Conservation (phyloP, 2,329 filamentous ascomycete species). For the Nectriaceae sp. region DNA sequence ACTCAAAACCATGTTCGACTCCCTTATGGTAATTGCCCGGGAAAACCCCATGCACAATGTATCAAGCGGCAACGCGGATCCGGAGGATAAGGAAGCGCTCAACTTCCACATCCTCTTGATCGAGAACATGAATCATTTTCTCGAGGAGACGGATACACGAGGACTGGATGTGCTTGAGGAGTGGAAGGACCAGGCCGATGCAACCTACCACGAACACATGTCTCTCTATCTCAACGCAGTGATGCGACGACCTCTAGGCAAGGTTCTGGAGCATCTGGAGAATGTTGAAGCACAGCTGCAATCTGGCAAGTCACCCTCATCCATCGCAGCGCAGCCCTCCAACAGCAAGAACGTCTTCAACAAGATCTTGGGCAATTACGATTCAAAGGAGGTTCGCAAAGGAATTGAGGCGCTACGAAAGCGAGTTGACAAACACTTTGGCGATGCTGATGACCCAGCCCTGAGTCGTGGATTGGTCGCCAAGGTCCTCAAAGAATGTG, state of each 20-base stretch:
- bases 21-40: slow-evolving; percentile 87
- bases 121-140: slow-evolving; percentile 98
- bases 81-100: slow-evolving; percentile 92
- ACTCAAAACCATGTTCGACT: slow-evolving; percentile 96
- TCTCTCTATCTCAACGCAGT: slow-evolving; percentile 83
- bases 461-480: slow-evolving; percentile 60
- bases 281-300: slow-evolving; percentile 76
- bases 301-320: slow-evolving; percentile 57
- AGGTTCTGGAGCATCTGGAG: slow-evolving; percentile 88
- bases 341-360: slow-evolving; percentile 83
- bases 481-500: slow-evolving; percentile 61
- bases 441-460: slow-evolving; percentile 76
- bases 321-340: slow-evolving; percentile 77
- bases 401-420: slow-evolving; percentile 90
- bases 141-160: slow-evolving; percentile 83
- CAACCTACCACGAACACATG: slow-evolving; percentile 86
- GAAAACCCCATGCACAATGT: slow-evolving; percentile 60
- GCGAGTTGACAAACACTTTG: slow-evolving; percentile 96
- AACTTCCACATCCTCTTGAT: slow-evolving; percentile 98
- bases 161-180: slow-evolving; percentile 75
- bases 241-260: slow-evolving; percentile 85
- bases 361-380: slow-evolving; percentile 80
- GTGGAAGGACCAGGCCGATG: slow-evolving; percentile 77
- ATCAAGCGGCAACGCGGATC: slow-evolving; percentile 49
- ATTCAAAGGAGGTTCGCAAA: slow-evolving; percentile 81